phyloP scores from a whole-genome alignment of 1,284 basidiomycete genomes.

The Boletus smithii region DNA sequence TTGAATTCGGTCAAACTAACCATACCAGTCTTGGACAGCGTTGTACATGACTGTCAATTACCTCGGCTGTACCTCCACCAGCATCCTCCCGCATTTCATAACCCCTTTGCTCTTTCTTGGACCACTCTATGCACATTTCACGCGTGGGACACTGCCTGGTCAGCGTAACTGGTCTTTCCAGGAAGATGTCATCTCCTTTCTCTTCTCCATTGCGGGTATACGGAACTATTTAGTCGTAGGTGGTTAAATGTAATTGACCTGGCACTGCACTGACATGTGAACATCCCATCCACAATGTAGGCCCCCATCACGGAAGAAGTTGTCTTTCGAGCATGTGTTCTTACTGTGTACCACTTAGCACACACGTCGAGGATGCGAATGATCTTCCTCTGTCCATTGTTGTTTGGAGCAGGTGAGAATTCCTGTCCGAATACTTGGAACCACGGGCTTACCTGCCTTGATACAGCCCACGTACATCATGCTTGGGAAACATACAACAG shows the following conservation, averaged over 20 bases:
- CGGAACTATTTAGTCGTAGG: conserved; percentile 80
- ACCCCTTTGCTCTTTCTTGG: conserved; percentile 82
- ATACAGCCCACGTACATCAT: conserved; percentile 86
- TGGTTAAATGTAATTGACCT: conserved; percentile 14
- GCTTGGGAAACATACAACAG: conserved; percentile 80
- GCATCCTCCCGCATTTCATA: conserved; percentile 58
- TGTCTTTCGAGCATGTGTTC: conserved; percentile 84
- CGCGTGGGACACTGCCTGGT: conserved; percentile 58
- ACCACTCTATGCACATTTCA: conserved; percentile 67
- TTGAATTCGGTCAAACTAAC: conserved; percentile 10
- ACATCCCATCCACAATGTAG: conserved; percentile 38
- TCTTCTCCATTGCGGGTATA: conserved; percentile 54
- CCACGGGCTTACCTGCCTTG: conserved; percentile 12
- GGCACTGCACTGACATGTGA: conserved; percentile 1
- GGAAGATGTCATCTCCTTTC: conserved; percentile 38
- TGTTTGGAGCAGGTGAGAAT: conserved; percentile 80
- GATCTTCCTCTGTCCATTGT: conserved; percentile 79
- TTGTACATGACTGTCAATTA: conserved; percentile 16
- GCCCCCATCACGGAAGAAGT: conserved; percentile 92
- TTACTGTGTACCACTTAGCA: conserved; percentile 70
- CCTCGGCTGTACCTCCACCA: conserved; percentile 24
- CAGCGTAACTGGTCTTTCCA: conserved; percentile 53
- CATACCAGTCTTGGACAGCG: conserved; percentile 15
- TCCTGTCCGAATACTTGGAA: neutral
- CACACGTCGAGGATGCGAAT: conserved; percentile 55